These are phyloP conservation scores for Funneliformis geosporum DNA, from an alignment of 192 early-diverging fungal species.

Conservation along the genomic window DNA sequence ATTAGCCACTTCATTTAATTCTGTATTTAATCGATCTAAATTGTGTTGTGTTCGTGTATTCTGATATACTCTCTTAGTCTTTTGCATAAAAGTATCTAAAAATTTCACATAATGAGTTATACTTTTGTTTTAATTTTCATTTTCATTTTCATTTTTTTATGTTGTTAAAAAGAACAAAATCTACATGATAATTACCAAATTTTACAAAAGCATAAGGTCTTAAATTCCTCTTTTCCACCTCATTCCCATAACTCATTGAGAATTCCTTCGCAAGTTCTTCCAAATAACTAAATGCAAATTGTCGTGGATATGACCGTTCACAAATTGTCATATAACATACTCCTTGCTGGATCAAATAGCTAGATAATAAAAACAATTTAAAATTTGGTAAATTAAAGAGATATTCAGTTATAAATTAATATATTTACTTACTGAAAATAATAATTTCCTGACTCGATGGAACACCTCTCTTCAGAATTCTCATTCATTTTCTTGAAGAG, in stretches of 20 bases:
- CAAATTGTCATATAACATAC: conserved; percentile 95
- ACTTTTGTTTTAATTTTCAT: neutral
- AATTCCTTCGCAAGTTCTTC: conserved; percentile 96
- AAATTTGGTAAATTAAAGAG: neutral
- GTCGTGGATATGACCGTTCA: conserved; percentile 87
- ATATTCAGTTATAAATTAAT: neutral
- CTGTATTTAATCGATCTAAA: conserved; percentile 90
- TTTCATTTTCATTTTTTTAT: neutral
- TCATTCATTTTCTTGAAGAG: conserved; percentile 85
- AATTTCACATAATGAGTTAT: neutral
- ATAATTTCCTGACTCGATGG: conserved; percentile 90
- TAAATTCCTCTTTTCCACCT: conserved; percentile 78
- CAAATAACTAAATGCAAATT: conserved; percentile 92
- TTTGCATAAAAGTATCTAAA: conserved; percentile 96
- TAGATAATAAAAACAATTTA: conserved; percentile 36
- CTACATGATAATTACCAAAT: conserved; percentile 65
- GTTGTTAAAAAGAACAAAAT: neutral
- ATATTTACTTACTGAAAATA: conserved; percentile 75
- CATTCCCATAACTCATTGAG: conserved; percentile 86
- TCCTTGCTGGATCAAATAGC: conserved; percentile 92
- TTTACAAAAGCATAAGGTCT: conserved; percentile 97
- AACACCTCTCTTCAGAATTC: conserved; percentile 88
- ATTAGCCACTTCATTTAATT: conserved; percentile 92
- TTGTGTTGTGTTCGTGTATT: conserved; percentile 92
- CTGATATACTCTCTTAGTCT: conserved; percentile 95